These are phyloP conservation scores for Cynara cardunculus DNA, from an alignment of 129 eudicot genomes.

Conservation along the genomic window DNA sequence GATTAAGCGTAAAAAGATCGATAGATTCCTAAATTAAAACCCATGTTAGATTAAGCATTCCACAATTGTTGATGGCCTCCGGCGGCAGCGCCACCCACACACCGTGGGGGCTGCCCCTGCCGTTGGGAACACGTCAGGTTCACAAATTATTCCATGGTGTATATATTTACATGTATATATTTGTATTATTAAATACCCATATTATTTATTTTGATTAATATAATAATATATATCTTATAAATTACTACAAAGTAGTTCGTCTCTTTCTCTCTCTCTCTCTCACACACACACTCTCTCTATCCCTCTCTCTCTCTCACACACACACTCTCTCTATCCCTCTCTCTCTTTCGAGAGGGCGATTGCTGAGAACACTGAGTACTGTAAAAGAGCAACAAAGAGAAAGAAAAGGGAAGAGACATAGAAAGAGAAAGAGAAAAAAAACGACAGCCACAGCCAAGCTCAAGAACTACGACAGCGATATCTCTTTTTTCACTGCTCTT, in stretches of 20 bases:
- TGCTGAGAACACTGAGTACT: slow-evolving; percentile 49
- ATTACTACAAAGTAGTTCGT: slow-evolving; percentile 22
- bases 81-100: neutral
- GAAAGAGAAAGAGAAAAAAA: slow-evolving; percentile 32
- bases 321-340: slow-evolving; percentile 24
- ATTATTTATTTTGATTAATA: too few species aligned
- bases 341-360: slow-evolving; percentile 58
- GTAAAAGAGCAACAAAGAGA: slow-evolving; percentile 25
- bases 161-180: slow-evolving; percentile 20
- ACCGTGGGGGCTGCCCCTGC: neutral
- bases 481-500: slow-evolving; percentile 9
- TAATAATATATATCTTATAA: neutral
- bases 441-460: slow-evolving; percentile 18
- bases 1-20: too few species aligned
- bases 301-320: slow-evolving; percentile 31
- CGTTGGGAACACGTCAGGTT: slow-evolving; percentile 27
- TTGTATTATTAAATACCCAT: slow-evolving; percentile 4
- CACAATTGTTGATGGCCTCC: too few species aligned
- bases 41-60: too few species aligned
- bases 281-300: slow-evolving; percentile 22
- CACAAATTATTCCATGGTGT: slow-evolving; percentile 32
- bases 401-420: slow-evolving; percentile 37
- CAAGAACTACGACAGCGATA: slow-evolving; percentile 19
- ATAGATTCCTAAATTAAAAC: too few species aligned
- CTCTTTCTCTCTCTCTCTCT: slow-evolving; percentile 31